Evolutionary conservation across 2,329 filamentous ascomycete genomes (phyloP).

Genomic region (Scedosporium minutisporum): DNA sequence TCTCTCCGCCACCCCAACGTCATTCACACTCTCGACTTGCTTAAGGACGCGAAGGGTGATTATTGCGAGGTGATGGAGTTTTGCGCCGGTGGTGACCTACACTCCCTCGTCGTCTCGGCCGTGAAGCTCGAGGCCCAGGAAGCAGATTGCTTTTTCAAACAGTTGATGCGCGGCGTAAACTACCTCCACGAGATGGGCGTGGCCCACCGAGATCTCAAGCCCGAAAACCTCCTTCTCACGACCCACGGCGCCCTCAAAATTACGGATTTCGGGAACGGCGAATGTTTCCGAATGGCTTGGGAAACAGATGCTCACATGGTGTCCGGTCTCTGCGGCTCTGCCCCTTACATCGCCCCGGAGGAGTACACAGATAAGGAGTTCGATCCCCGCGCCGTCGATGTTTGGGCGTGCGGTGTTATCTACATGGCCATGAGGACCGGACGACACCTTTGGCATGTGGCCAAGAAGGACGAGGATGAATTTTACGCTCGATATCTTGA

Average conservation of each 20-base stretch:
- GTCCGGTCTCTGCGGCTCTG: slow-evolving; percentile 88
- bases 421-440: slow-evolving; percentile 99
- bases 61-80: slow-evolving; percentile 99
- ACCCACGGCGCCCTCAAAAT: slow-evolving; percentile 92
- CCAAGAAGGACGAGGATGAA: slow-evolving; percentile 92
- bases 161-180: slow-evolving; percentile 97
- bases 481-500: slow-evolving; percentile 93
- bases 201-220: slow-evolving; percentile 91
- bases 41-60: slow-evolving; percentile 93
- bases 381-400: slow-evolving; percentile 91
- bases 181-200: slow-evolving; percentile 99
- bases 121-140: slow-evolving; percentile 87
- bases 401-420: slow-evolving; percentile 97
- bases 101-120: slow-evolving; percentile 82
- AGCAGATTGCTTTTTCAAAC: slow-evolving; percentile 97
- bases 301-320: slow-evolving; percentile 98
- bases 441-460: slow-evolving; percentile 91
- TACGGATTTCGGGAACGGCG: slow-evolving; percentile 96
- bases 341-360: slow-evolving; percentile 94
- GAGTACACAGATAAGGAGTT: slow-evolving; percentile 95
- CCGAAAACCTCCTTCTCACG: slow-evolving; percentile 89
- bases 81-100: slow-evolving; percentile 90
- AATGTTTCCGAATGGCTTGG: slow-evolving; percentile 99
- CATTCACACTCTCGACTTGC: slow-evolving; percentile 90
- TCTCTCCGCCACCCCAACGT: slow-evolving; percentile 95